Conservation (phyloP, 352 stramenopile species). For the Globisporangium canariense region DNA sequence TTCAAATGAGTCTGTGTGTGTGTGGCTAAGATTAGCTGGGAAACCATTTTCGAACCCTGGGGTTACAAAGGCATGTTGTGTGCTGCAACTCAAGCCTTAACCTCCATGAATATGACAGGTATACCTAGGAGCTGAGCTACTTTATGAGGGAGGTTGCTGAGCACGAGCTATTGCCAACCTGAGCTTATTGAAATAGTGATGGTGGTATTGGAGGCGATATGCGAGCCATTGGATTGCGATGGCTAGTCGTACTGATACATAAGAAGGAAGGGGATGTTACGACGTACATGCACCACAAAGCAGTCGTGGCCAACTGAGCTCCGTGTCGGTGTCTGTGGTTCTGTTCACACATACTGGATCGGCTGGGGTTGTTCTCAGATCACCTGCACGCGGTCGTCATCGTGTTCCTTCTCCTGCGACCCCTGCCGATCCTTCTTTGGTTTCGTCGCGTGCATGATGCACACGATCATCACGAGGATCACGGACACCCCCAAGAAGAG, state of each 20-base stretch:
- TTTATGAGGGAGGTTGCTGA: neutral
- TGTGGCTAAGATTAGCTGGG: neutral
- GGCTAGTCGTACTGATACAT: neutral
- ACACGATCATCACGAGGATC: slow-evolving; percentile 23
- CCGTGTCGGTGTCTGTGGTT: neutral
- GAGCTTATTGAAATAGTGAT: neutral
- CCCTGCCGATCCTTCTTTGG: slow-evolving; percentile 12
- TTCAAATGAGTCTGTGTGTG: neutral
- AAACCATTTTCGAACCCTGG: neutral
- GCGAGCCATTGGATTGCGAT: neutral
- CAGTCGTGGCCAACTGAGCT: neutral
- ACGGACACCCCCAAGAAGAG: slow-evolving; percentile 16
- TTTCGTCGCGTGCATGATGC: slow-evolving; percentile 22
- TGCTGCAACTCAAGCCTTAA: no score
- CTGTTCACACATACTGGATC: neutral
- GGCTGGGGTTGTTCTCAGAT: slow-evolving; percentile 4
- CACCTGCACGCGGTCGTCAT: slow-evolving; percentile 13
- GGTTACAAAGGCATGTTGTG: neutral
- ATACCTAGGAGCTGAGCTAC: neutral
- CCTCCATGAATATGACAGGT: no score
- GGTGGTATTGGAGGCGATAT: neutral
- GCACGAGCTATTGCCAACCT: neutral
- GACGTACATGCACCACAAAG: neutral
- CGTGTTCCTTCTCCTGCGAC: slow-evolving; percentile 9
- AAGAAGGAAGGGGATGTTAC: neutral